Evolutionary conservation across 2,329 filamentous ascomycete species (phyloP).

Genomic region (Pseudogymnoascus sp.): DNA sequence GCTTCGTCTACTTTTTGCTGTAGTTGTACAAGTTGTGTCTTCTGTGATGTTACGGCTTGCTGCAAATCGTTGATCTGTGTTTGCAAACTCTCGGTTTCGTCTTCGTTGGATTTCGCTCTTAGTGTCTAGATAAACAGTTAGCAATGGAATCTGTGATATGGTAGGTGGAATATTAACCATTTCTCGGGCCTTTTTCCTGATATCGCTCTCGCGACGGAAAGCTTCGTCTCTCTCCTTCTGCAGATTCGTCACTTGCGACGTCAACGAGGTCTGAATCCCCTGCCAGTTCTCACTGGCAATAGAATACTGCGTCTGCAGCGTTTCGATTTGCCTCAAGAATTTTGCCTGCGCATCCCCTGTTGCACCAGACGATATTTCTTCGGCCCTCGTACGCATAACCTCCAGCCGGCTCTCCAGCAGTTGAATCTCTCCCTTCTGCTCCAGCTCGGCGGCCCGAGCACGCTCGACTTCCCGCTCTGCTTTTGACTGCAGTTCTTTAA

Average conservation of each 20-base stretch:
- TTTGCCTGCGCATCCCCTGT: slow-evolving; percentile 82
- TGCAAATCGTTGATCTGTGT: slow-evolving; percentile 58
- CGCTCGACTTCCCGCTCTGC: slow-evolving; percentile 66
- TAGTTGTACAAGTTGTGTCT: slow-evolving; percentile 53
- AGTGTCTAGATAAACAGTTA: slow-evolving; percentile 46
- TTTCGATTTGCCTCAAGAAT: slow-evolving; percentile 87
- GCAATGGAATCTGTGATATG: slow-evolving; percentile 12
- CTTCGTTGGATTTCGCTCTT: slow-evolving; percentile 57
- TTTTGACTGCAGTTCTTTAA: slow-evolving; percentile 66
- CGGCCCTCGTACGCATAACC: slow-evolving; percentile 72
- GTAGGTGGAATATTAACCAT: slow-evolving; percentile 47
- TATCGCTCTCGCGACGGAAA: slow-evolving; percentile 72
- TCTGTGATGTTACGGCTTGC: slow-evolving; percentile 54
- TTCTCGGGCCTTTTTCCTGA: slow-evolving; percentile 84
- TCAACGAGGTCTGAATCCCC: slow-evolving; percentile 80
- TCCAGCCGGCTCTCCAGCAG: slow-evolving; percentile 86
- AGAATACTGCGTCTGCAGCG: slow-evolving; percentile 88
- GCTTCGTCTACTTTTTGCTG: slow-evolving; percentile 59
- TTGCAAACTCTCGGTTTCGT: slow-evolving; percentile 69
- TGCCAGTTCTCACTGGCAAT: slow-evolving; percentile 97
- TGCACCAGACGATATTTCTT: slow-evolving; percentile 79
- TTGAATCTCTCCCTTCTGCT: slow-evolving; percentile 70
- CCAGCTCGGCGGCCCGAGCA: slow-evolving; percentile 60
- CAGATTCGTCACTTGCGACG: slow-evolving; percentile 66
- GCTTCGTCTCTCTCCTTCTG: slow-evolving; percentile 91